Conservation (phyloP, 768 basidiomycete species). For the Boletus rubroflammeus region DNA sequence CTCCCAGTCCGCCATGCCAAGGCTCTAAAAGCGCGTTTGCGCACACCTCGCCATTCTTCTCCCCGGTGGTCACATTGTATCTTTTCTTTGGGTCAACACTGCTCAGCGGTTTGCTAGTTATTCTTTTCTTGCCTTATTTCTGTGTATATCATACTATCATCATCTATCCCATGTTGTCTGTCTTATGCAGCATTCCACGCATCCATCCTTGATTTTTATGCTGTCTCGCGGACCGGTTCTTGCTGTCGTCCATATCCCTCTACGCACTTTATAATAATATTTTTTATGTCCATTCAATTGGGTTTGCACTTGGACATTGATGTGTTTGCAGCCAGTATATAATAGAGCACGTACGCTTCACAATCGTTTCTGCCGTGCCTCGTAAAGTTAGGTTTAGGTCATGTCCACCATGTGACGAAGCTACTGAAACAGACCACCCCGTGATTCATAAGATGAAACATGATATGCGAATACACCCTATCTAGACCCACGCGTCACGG, state of each 20-base stretch:
- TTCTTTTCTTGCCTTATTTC: background rate
- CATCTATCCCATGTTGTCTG: background rate
- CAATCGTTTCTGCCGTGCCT: background rate
- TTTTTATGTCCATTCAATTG: background rate
- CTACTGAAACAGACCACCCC: too few relatives aligned
- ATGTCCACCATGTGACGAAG: background rate
- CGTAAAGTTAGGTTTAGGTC: background rate
- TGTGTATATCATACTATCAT: background rate
- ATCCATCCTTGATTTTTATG: background rate
- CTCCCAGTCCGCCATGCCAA: background rate
- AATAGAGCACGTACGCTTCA: background rate
- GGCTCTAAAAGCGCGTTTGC: constrained; percentile 8
- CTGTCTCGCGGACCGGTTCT: background rate
- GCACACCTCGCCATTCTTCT: background rate
- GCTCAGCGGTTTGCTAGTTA: background rate
- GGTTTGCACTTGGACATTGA: background rate
- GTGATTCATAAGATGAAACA: background rate
- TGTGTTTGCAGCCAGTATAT: background rate
- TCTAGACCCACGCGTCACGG: background rate
- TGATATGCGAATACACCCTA: too few relatives aligned
- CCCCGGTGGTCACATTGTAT: constrained; percentile 1
- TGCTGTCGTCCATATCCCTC: background rate
- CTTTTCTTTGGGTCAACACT: background rate
- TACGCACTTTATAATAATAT: background rate
- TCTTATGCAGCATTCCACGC: background rate